These are phyloP conservation scores for Papiliotrema fonsecae DNA, from an alignment of 1,284 basidiomycete species.

Conservation along the genomic window DNA sequence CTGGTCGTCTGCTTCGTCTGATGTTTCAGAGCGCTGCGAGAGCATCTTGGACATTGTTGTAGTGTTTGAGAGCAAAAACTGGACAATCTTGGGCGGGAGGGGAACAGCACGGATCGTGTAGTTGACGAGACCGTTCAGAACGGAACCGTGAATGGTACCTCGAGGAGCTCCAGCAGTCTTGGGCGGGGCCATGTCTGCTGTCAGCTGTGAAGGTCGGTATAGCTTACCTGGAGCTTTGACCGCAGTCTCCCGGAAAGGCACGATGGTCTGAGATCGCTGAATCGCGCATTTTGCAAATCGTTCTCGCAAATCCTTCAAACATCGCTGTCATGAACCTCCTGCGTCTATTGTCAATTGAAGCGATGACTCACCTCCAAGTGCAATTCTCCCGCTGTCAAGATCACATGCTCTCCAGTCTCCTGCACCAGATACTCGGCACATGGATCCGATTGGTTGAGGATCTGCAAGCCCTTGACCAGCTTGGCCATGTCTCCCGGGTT, in stretches of 20 bases:
- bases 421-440: conserved; percentile 97
- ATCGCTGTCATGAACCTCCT: conserved; percentile 58
- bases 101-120: conserved; percentile 80
- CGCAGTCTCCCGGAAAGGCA: conserved; percentile 95
- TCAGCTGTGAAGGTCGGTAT: background rate
- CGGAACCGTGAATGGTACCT: conserved; percentile 70
- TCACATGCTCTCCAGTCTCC: conserved; percentile 95
- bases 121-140: conserved; percentile 67
- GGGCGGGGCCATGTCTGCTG: conserved; percentile 74
- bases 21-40: conserved; percentile 35
- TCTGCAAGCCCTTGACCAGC: conserved; percentile 77
- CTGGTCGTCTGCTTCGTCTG: conserved; percentile 29
- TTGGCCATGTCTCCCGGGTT: conserved; percentile 91
- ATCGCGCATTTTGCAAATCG: conserved; percentile 91
- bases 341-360: background rate
- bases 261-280: conserved; percentile 89
- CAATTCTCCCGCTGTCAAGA: conserved; percentile 91
- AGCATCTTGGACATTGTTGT: conserved; percentile 38
- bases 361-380: conserved; percentile 74
- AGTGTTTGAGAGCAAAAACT: conserved; percentile 71
- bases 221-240: conserved; percentile 64
- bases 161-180: conserved; percentile 68
- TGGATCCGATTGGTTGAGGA: conserved; percentile 93
- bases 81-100: conserved; percentile 62
- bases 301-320: conserved; percentile 89